A percentile compares a stretch with the other conserved stretches of the same genome.
Conservation (phyloP, 345 rosid genomes). For the Stellera chamaejasme region DNA sequence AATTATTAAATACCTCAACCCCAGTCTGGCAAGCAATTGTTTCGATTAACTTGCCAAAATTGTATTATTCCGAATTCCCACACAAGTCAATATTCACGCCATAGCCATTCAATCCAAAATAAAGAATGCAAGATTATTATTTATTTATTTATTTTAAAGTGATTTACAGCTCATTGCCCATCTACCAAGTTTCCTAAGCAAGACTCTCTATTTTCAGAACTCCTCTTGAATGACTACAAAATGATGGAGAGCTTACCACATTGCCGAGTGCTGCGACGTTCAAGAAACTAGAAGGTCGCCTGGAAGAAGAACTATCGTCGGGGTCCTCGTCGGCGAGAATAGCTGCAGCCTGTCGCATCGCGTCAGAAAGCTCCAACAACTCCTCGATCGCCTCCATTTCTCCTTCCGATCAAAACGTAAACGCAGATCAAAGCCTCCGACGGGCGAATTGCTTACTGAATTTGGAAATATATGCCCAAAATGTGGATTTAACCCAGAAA, state of each 20-base stretch:
- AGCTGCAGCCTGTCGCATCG: constrained; percentile 83
- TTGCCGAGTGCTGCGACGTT: constrained; percentile 84
- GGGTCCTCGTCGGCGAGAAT: constrained; percentile 89
- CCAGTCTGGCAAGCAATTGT: too few relatives aligned
- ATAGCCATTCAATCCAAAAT: too few relatives aligned
- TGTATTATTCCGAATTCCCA: too few relatives aligned
- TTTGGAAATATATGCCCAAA: not conserved
- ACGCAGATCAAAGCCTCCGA: not conserved
- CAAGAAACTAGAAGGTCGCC: constrained; percentile 66
- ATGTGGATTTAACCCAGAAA: not conserved
- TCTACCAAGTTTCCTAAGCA: too few relatives aligned
- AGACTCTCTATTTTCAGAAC: not conserved
- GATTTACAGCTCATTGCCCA: too few relatives aligned
- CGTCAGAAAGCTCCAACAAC: constrained; percentile 73
- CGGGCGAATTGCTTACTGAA: constrained; percentile 4
- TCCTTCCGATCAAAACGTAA: not conserved
- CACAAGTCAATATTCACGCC: too few relatives aligned
- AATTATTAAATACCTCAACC: too few relatives aligned
- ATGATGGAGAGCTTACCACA: constrained; percentile 51
- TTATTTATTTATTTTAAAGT: too few relatives aligned
- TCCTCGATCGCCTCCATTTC: constrained; percentile 97
- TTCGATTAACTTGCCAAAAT: too few relatives aligned
- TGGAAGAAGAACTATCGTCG: constrained; percentile 54
- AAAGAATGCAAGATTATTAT: too few relatives aligned
- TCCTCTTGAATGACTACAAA: not conserved